These are phyloP conservation scores for Penicillium simplicissimum DNA, from an alignment of 495 filamentous ascomycete genomes.

Conservation along the genomic window DNA sequence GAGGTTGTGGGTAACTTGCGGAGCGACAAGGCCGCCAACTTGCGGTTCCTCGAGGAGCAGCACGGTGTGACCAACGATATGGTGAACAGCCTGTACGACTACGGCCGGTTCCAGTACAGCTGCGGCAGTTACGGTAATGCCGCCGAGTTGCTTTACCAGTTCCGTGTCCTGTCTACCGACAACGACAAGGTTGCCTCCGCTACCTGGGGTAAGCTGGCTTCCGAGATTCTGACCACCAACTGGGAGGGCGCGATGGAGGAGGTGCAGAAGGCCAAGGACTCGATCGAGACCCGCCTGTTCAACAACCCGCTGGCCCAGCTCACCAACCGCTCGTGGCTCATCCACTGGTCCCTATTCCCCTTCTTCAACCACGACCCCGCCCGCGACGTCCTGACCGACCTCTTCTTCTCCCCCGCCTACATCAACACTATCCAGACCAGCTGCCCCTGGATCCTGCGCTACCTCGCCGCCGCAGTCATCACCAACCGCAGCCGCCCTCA, in stretches of 20 bases:
- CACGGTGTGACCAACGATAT: slow-evolving; percentile 91
- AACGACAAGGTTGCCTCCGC: slow-evolving; percentile 94
- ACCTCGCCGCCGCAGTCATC: slow-evolving; percentile 92
- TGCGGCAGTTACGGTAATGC: slow-evolving; percentile 90
- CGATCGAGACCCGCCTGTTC: slow-evolving; percentile 87
- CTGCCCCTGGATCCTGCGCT: slow-evolving; percentile 95
- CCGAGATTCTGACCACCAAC: slow-evolving; percentile 86
- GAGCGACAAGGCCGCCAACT: slow-evolving; percentile 95
- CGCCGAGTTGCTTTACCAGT: slow-evolving; percentile 87
- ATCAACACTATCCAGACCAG: slow-evolving; percentile 99
- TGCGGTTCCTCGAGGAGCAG: slow-evolving; percentile 92
- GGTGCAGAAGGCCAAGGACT: slow-evolving; percentile 88
- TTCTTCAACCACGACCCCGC: slow-evolving; percentile 97
- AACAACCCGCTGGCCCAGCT: slow-evolving; percentile 94
- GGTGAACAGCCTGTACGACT: slow-evolving; percentile 92
- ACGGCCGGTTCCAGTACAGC: slow-evolving; percentile 93
- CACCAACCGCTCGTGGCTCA: slow-evolving; percentile 90
- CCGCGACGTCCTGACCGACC: slow-evolving; percentile 85
- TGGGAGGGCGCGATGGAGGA: slow-evolving; percentile 98
- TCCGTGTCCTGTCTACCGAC: slow-evolving; percentile 95
- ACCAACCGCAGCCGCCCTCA: slow-evolving; percentile 84
- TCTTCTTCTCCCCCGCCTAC: slow-evolving; percentile 93
- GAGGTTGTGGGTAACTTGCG: slow-evolving; percentile 85
- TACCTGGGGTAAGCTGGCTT: slow-evolving; percentile 95
- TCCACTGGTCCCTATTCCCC: slow-evolving; percentile 98